These are phyloP conservation scores for Pseudocercospora crystallina DNA, from an alignment of 2,329 filamentous ascomycete genomes.

Conservation along the genomic window DNA sequence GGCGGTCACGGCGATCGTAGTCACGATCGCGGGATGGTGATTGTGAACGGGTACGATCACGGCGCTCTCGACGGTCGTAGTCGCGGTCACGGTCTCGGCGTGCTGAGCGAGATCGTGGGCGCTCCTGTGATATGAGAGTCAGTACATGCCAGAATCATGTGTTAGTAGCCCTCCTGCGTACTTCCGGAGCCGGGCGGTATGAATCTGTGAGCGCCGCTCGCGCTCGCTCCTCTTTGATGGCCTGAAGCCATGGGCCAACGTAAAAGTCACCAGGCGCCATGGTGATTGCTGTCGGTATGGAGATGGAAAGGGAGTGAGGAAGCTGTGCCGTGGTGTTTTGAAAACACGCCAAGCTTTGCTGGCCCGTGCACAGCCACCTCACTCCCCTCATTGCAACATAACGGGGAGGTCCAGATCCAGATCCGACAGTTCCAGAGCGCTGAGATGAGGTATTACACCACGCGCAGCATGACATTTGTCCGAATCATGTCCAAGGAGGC, in stretches of 20 bases:
- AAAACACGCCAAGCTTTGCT: no score
- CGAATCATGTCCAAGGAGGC: no score
- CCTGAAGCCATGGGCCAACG: background rate
- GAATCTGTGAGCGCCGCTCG: no score
- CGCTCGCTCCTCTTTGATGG: no score
- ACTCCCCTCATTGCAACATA: background rate
- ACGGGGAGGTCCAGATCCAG: background rate
- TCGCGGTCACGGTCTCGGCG: slow-evolving; percentile 1
- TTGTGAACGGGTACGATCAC: slow-evolving; percentile 21
- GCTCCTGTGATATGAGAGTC: slow-evolving; percentile 7
- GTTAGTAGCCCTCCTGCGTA: background rate
- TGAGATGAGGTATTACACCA: no score
- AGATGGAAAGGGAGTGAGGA: no score
- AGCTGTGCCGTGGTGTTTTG: no score
- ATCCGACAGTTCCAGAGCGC: no score
- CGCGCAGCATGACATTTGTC: no score
- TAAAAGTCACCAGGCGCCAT: background rate
- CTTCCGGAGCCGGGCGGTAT: no score
- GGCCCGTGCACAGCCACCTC: no score
- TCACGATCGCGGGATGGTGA: slow-evolving; percentile 24
- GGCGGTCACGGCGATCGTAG: slow-evolving; percentile 44
- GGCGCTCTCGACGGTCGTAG: slow-evolving; percentile 57
- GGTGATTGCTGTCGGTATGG: background rate
- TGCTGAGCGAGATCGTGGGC: slow-evolving; percentile 9
- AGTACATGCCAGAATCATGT: background rate